These are phyloP conservation scores for Phytopythium montanum DNA, from an alignment of 352 stramenopile genomes.

Conservation along the genomic window DNA sequence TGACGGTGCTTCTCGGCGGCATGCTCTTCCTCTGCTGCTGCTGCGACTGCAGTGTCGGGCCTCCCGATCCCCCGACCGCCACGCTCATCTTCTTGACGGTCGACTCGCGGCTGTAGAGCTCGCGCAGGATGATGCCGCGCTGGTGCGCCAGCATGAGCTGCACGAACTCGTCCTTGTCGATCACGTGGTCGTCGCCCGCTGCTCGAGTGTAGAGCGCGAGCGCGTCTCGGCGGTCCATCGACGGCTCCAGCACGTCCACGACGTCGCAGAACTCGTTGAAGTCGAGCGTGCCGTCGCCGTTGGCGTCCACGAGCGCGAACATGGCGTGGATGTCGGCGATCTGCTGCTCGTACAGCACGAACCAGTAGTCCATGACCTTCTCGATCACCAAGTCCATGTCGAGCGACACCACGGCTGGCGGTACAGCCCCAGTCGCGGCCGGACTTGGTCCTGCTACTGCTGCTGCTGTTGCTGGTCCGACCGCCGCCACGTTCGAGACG, in stretches of 20 bases:
- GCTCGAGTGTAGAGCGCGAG: constrained; percentile 61
- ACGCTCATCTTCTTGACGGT: constrained; percentile 48
- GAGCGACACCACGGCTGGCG: constrained; percentile 11
- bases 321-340: constrained; percentile 75
- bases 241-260: constrained; percentile 54
- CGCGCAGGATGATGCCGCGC: constrained; percentile 55
- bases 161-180: constrained; percentile 78
- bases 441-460: not conserved
- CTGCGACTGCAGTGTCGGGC: constrained; percentile 8
- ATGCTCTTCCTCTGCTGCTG: constrained; percentile 49
- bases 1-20: constrained; percentile 9
- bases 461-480: not conserved
- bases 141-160: constrained; percentile 74
- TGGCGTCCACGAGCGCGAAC: constrained; percentile 65
- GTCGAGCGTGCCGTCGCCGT: constrained; percentile 67
- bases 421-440: not conserved
- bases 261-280: constrained; percentile 73
- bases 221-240: constrained; percentile 58
- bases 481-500: constrained; percentile 11
- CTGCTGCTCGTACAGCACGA: constrained; percentile 70
- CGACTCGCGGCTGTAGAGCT: constrained; percentile 48
- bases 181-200: constrained; percentile 68
- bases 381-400: constrained; percentile 75
- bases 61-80: constrained; percentile 16
- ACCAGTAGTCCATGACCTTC: constrained; percentile 78